Conservation (phyloP, 23 red algal species). For the Chondrus crispus region DNA sequence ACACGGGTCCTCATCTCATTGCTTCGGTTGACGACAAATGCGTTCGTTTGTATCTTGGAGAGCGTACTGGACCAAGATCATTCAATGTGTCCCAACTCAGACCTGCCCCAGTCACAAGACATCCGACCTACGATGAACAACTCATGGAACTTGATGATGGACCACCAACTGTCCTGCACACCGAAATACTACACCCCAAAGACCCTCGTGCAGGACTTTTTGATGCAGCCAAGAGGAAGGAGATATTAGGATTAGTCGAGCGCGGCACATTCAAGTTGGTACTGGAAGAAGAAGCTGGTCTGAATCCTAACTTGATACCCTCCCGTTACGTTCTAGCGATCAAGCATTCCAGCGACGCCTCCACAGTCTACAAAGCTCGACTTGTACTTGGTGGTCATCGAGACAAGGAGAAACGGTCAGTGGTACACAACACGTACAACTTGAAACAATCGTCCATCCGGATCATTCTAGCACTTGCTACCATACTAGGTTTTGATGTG, state of each 20-base stretch:
- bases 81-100: not conserved
- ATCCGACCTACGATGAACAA: not conserved
- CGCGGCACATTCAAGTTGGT: not conserved
- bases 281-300: not conserved
- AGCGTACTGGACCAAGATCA: not conserved
- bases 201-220: not conserved
- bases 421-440: not conserved
- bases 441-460: not conserved
- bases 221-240: not conserved
- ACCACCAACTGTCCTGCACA: not conserved
- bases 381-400: slow-evolving; percentile 17
- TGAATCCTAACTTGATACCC: not conserved
- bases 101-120: not conserved
- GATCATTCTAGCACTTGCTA: not conserved
- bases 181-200: not conserved
- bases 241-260: not conserved
- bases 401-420: not conserved
- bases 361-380: not conserved
- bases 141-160: not conserved
- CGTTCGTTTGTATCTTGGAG: not conserved
- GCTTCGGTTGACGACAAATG: not conserved
- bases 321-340: not conserved
- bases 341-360: not conserved
- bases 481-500: not conserved
- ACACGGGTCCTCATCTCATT: not conserved